These are phyloP conservation scores for Komagataella kurtzmanii DNA, from an alignment of 805 yeast genomes.

Conservation along the genomic window DNA sequence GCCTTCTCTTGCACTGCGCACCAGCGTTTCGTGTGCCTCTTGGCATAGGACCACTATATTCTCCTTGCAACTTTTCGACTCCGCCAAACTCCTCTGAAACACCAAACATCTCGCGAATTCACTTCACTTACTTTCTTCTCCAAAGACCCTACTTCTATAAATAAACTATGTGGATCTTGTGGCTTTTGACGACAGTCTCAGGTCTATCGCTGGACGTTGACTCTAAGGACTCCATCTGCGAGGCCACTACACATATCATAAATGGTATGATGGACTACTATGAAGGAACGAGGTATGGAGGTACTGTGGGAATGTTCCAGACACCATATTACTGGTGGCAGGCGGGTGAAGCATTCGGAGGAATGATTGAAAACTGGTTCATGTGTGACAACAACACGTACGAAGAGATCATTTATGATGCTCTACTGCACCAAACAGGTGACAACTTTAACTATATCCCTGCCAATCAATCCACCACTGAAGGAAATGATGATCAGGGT, in stretches of 20 bases:
- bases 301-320: conserved; percentile 76
- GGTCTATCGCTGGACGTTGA: conserved; percentile 7
- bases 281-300: conserved; percentile 50
- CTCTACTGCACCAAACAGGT: conserved; percentile 65
- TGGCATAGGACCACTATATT: not conserved
- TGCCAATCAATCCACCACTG: conserved; percentile 75
- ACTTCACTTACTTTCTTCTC: not conserved
- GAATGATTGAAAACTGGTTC: conserved; percentile 65
- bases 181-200: not conserved
- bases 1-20: not conserved
- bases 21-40: not conserved
- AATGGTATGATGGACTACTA: conserved; percentile 60
- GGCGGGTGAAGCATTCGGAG: conserved; percentile 94
- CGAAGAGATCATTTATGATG: conserved; percentile 40
- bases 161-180: not conserved
- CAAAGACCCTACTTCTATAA: not conserved
- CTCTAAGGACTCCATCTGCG: conserved; percentile 26
- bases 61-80: not conserved
- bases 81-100: not conserved
- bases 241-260: conserved; percentile 37
- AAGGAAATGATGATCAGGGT: conserved; percentile 97
- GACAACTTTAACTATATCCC: conserved; percentile 73
- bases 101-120: not conserved
- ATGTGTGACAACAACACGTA: conserved; percentile 61
- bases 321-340: conserved; percentile 98